Evolutionary conservation across 441 rosid species (phyloP), one percentile per base, ranked within the genome.

Genomic region (Metrosideros polymorpha): DNA sequence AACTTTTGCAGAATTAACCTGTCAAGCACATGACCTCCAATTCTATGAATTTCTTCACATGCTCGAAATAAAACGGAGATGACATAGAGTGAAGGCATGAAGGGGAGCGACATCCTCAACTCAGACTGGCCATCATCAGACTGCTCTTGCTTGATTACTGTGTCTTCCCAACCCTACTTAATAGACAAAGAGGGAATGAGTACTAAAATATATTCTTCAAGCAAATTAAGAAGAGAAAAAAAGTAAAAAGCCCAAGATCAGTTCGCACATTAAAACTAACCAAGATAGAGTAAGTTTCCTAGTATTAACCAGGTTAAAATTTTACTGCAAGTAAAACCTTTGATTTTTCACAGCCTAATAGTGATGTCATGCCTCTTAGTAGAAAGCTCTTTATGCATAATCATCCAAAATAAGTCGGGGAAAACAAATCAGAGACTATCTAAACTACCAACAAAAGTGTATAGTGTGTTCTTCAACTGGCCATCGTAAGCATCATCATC

Each of bases 91-190:
- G 99, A 98, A 86, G 99, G 99, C 93, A 97, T 90, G 86, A 98
- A 97, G 49, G 99, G 99, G 87, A 98, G 98, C 76, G 93, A 96
- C 89, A 98, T 94, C 92, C 93, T 97, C 93, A 98, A 90, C 92
- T 98, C 99, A 71, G 98, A 89, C 87, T 91, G 90, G 88, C 90
- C 93, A 88, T 92, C 96, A 79, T 91, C 95, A 85, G 92, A 82
- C 89, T 94, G 96, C 86, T 95, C 99, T 92, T 95, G 96, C 91
- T 94, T 95, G 87, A 98, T 95, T 82, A 96, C 91, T 51, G 96
- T 96, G 93, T 97, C 99, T 88, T 97, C 99, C 99, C 99, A 98
- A 56, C 99, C 99, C 99, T 96, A 92, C 82, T 82, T 87, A 89
- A 91, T 86, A 86, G 86, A 76, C 82, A 89, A 87, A 84, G 79